These are phyloP conservation scores for Fusarium coicis DNA, from an alignment of 2,329 filamentous ascomycete genomes.

Conservation along the genomic window DNA sequence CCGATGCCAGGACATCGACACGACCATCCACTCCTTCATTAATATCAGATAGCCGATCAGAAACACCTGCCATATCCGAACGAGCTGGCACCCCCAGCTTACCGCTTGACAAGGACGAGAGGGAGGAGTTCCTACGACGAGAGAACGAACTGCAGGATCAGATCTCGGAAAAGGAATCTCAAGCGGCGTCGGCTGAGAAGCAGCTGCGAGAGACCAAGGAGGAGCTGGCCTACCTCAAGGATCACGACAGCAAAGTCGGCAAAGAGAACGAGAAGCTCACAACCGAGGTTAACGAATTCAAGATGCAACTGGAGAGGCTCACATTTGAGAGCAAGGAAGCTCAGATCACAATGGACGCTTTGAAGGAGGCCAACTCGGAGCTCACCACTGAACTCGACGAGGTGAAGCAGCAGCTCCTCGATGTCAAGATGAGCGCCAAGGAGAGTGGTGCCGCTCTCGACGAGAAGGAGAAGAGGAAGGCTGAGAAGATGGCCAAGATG, in stretches of 20 bases:
- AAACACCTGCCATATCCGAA: constrained; percentile 77
- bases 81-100: constrained; percentile 88
- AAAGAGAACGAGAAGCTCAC: constrained; percentile 92
- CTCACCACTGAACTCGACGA: constrained; percentile 93
- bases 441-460: constrained; percentile 90
- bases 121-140: constrained; percentile 91
- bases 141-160: constrained; percentile 99
- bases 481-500: constrained; percentile 99
- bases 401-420: constrained; percentile 93
- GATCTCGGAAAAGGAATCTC: constrained; percentile 89
- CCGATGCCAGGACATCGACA: constrained; percentile 55
- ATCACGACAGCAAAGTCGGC: constrained; percentile 82
- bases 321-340: constrained; percentile 97
- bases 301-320: constrained; percentile 96
- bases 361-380: constrained; percentile 96
- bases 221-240: constrained; percentile 85
- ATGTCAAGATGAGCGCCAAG: constrained; percentile 96
- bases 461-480: constrained; percentile 98
- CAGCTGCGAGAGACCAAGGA: constrained; percentile 84
- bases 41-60: constrained; percentile 67
- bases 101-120: constrained; percentile 93
- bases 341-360: constrained; percentile 94
- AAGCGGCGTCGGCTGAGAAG: constrained; percentile 82
- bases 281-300: constrained; percentile 88
- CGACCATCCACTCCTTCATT: constrained; percentile 66